A percentile compares a stretch with the other conserved stretches of the same genome.
phyloP scores from a whole-genome alignment of 768 basidiomycete genomes.

The Mrakia blollopis region DNA sequence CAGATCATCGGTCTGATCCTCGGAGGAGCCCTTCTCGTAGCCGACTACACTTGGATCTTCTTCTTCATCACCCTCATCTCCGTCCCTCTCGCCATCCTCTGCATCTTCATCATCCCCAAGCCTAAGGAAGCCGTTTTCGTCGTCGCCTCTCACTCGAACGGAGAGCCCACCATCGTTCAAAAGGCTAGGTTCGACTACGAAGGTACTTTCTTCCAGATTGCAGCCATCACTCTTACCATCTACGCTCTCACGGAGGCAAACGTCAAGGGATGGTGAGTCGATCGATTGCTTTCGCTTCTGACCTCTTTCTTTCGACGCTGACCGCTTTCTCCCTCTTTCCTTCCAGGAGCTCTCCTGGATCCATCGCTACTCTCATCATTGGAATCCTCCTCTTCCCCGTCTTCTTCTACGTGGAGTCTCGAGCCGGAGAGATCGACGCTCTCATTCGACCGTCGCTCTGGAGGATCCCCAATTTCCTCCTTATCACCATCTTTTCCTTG shows the following conservation, averaged over 20 bases:
- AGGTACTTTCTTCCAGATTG: conserved; percentile 31
- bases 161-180: background rate
- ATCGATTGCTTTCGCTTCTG: no score
- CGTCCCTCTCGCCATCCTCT: conserved; percentile 29
- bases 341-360: conserved; percentile 26
- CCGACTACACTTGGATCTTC: conserved; percentile 34
- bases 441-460: conserved; percentile 31
- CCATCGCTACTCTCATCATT: conserved; percentile 38
- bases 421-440: background rate
- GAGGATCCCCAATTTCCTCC: conserved; percentile 38
- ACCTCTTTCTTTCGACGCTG: no score
- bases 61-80: conserved; percentile 31
- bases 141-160: background rate
- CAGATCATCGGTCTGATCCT: conserved; percentile 33
- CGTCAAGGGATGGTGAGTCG: conserved; percentile 35
- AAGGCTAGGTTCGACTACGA: conserved; percentile 15
- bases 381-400: conserved; percentile 30
- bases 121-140: background rate
- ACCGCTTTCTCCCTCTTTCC: no score
- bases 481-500: conserved; percentile 37
- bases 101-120: conserved; percentile 31
- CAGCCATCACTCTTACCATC: conserved; percentile 38
- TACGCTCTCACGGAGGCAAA: conserved; percentile 40
- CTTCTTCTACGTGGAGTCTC: conserved; percentile 38
- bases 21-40: conserved; percentile 33